These are phyloP conservation scores for Boletus reticulatus DNA, from an alignment of 768 basidiomycete species.

Conservation along the genomic window DNA sequence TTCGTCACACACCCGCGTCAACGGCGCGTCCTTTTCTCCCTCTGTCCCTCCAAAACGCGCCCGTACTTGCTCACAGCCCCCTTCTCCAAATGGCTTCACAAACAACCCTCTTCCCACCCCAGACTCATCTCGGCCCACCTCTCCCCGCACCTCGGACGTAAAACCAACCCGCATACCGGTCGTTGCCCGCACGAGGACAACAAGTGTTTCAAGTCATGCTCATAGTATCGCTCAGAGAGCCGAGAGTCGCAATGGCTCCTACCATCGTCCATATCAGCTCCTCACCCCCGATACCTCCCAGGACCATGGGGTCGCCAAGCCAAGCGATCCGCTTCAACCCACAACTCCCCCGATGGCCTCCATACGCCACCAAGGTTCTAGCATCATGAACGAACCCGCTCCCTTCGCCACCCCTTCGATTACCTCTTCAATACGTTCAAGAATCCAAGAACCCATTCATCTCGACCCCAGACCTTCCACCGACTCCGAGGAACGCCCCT, in stretches of 20 bases:
- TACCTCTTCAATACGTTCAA: conserved; percentile 42
- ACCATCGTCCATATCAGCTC: conserved; percentile 21
- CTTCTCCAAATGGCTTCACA: conserved; percentile 31
- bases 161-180: conserved; percentile 50
- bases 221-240: conserved; percentile 36
- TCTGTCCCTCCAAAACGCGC: conserved; percentile 44
- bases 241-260: conserved; percentile 34
- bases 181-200: conserved; percentile 39
- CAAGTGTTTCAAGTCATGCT: conserved; percentile 40
- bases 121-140: conserved; percentile 41
- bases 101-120: conserved; percentile 32
- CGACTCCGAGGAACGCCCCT: conserved; percentile 81
- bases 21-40: conserved; percentile 30
- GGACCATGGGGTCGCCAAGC: conserved; percentile 30
- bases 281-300: conserved; percentile 29
- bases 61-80: conserved; percentile 63
- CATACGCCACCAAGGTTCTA: conserved; percentile 40
- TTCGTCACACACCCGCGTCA: conserved; percentile 26
- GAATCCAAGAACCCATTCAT: conserved; percentile 31
- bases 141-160: conserved; percentile 41
- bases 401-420: conserved; percentile 52
- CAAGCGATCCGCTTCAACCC: conserved; percentile 29
- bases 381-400: conserved; percentile 60
- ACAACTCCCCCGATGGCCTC: conserved; percentile 34
- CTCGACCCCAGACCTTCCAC: conserved; percentile 52